These are phyloP conservation scores for Jamesozyma piceae DNA, from an alignment of 805 yeast genomes.

Conservation along the genomic window DNA sequence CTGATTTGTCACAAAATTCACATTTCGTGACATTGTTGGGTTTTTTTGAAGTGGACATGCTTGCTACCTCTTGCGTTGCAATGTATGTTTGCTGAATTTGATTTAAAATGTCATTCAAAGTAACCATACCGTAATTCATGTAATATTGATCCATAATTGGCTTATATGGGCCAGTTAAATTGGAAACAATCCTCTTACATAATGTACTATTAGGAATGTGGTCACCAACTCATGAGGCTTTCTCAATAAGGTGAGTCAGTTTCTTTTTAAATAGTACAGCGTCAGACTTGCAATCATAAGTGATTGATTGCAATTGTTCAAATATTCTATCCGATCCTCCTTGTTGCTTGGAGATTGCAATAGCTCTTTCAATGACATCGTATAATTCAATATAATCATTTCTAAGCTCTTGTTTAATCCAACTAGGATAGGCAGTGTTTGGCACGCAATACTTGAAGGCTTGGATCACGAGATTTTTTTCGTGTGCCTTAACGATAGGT, in stretches of 20 bases:
- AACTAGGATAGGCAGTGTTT: not conserved
- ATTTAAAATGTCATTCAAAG: not conserved
- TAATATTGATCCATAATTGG: not conserved
- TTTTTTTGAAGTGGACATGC: too few relatives aligned
- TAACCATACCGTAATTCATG: not conserved
- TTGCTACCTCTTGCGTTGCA: not conserved
- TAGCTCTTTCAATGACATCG: constrained; percentile 1
- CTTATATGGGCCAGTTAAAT: not conserved
- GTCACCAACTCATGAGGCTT: not conserved
- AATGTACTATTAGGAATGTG: not conserved
- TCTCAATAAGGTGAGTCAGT: not conserved
- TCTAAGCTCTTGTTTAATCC: not conserved
- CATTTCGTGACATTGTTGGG: too few relatives aligned
- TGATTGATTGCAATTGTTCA: not conserved
- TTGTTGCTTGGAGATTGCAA: not conserved
- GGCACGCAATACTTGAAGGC: constrained; percentile 2
- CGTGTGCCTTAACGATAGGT: not conserved
- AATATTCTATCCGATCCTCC: not conserved
- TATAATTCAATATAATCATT: not conserved
- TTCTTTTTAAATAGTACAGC: constrained; percentile 1
- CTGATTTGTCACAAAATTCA: too few relatives aligned
- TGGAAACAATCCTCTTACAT: not conserved
- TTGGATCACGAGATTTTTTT: not conserved
- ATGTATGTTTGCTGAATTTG: not conserved
- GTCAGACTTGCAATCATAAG: constrained; percentile 3